Percentiles rank a stretch among this genome's conserved stretches.
These are phyloP conservation scores for Exophiala sideris DNA, from an alignment of 2,329 filamentous ascomycete genomes.

Conservation along the genomic window DNA sequence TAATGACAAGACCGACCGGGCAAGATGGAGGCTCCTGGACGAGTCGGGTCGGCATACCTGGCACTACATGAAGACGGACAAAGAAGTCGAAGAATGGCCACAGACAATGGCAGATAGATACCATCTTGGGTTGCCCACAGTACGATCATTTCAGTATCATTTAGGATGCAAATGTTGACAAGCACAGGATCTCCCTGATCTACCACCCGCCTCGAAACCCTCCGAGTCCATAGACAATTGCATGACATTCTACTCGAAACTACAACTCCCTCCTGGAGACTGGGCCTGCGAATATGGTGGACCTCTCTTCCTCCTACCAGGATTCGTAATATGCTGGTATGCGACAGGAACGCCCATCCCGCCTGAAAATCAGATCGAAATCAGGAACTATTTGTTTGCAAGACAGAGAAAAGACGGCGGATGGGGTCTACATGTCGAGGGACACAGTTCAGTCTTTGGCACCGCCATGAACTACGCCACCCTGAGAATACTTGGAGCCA, in stretches of 20 bases:
- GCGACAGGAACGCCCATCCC: constrained; percentile 85
- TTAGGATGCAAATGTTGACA: neutral
- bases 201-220: constrained; percentile 68
- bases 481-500: constrained; percentile 76
- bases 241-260: constrained; percentile 79
- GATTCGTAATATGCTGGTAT: constrained; percentile 81
- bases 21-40: constrained; percentile 78
- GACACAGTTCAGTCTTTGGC: constrained; percentile 85
- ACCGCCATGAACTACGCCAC: constrained; percentile 83
- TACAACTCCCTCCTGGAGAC: constrained; percentile 84
- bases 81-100: constrained; percentile 72
- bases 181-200: constrained; percentile 66
- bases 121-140: constrained; percentile 73
- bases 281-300: constrained; percentile 98
- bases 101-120: constrained; percentile 88
- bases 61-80: constrained; percentile 78
- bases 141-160: constrained; percentile 40
- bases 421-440: constrained; percentile 95
- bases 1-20: constrained; percentile 65
- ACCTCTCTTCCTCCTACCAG: constrained; percentile 90
- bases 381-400: constrained; percentile 87
- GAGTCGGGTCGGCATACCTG: constrained; percentile 85
- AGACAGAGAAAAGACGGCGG: constrained; percentile 87
- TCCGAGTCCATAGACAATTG: constrained; percentile 78
- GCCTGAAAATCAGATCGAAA: constrained; percentile 74